A percentile compares a stretch with the other conserved stretches of the same genome.
These are phyloP conservation scores for Lodderomyces jiufengensis DNA, from an alignment of 1,139 yeast species.

Conservation along the genomic window DNA sequence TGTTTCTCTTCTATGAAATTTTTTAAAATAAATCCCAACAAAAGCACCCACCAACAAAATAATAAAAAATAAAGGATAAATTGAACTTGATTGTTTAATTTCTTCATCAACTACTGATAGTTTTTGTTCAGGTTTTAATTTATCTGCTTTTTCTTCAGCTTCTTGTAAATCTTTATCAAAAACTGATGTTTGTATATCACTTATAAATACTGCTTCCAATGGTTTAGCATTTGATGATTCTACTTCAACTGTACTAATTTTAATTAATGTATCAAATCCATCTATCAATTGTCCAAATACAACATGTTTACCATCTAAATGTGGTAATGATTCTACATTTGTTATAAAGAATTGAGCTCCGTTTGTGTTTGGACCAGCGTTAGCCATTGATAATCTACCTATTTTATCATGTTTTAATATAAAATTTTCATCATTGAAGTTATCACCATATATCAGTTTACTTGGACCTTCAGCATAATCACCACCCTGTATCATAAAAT, in stretches of 20 bases:
- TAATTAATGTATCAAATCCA: constrained; percentile 37
- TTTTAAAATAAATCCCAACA: constrained; percentile 16
- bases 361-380: constrained; percentile 39
- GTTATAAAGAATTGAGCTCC: constrained; percentile 44
- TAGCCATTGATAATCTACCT: constrained; percentile 45
- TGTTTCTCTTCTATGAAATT: constrained; percentile 22
- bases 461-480: constrained; percentile 33
- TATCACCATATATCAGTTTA: constrained; percentile 22
- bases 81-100: constrained; percentile 11
- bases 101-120: constrained; percentile 8
- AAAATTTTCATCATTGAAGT: constrained; percentile 40
- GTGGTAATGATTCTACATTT: constrained; percentile 23
- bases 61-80: constrained; percentile 16
- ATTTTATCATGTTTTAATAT: constrained; percentile 29
- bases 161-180: constrained; percentile 9
- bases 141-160: constrained; percentile 8
- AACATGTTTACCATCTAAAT: constrained; percentile 54
- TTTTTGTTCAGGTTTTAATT: background rate
- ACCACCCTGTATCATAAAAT: constrained; percentile 43
- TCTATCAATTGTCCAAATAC: constrained; percentile 53
- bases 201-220: constrained; percentile 27
- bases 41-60: constrained; percentile 17
- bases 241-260: constrained; percentile 34
- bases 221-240: constrained; percentile 38
- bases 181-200: constrained; percentile 13